Percentiles rank a stretch among this genome's conserved stretches.
Evolutionary conservation across 2,329 filamentous ascomycete species (phyloP).

Genomic region (Hortaea werneckii): DNA sequence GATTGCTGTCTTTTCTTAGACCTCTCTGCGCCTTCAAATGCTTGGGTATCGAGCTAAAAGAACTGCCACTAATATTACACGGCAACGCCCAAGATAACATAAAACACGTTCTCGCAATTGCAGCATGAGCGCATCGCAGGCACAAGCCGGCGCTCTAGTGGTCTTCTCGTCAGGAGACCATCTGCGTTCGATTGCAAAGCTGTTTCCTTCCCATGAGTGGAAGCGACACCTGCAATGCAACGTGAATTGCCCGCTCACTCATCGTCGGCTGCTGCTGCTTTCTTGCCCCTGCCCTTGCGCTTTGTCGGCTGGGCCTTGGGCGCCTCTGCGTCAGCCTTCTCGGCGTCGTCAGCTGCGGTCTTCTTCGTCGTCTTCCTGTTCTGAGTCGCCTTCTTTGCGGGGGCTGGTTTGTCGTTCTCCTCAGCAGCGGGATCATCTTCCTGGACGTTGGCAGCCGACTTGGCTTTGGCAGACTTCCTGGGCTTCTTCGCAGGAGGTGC

Average conservation of each 20-base stretch:
- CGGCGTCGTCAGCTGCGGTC: conserved; percentile 2
- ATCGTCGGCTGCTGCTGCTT: conserved; percentile 1
- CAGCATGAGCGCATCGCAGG: too few relatives aligned
- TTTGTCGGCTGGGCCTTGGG: conserved; percentile 1
- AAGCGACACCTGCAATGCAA: not conserved
- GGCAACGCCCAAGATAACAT: too few relatives aligned
- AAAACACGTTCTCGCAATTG: too few relatives aligned
- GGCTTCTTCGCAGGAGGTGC: conserved; percentile 2
- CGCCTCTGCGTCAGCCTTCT: conserved; percentile 3
- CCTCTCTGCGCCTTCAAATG: too few relatives aligned
- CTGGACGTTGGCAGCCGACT: not conserved
- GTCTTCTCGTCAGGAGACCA: too few relatives aligned
- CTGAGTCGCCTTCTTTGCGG: conserved; percentile 5
- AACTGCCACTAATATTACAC: too few relatives aligned
- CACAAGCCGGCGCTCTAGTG: too few relatives aligned
- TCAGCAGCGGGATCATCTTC: not conserved
- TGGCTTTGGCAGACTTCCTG: conserved; percentile 2
- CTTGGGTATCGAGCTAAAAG: too few relatives aligned
- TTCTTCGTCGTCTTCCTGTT: conserved; percentile 7
- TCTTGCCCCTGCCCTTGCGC: conserved; percentile 1
- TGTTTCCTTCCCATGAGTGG: too few relatives aligned
- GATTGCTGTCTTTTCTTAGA: too few relatives aligned
- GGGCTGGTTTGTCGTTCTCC: conserved; percentile 5
- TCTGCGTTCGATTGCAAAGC: too few relatives aligned
- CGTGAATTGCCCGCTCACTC: not conserved